A percentile compares a stretch with the other conserved stretches of the same genome.
phyloP scores from a whole-genome alignment of 768 basidiomycete genomes.

The Pisolithus marmoratus region DNA sequence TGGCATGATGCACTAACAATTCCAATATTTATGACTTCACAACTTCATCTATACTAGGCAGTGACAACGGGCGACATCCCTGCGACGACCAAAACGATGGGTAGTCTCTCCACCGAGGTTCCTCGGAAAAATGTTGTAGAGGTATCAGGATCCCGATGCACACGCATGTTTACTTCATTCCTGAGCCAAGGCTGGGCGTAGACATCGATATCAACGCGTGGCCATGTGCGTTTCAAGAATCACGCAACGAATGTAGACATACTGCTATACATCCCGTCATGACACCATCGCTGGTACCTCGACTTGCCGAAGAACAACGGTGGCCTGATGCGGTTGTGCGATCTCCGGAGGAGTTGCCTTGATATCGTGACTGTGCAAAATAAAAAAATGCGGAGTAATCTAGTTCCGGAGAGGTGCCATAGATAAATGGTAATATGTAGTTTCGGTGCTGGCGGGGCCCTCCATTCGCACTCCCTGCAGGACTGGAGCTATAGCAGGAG shows the following conservation, averaged over 20 bases:
- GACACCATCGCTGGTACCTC: neutral
- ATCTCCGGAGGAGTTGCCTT: neutral
- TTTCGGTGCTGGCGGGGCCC: no score
- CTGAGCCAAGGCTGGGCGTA: neutral
- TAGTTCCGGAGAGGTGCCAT: neutral
- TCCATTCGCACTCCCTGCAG: neutral
- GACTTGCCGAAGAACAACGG: neutral
- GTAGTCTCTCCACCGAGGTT: neutral
- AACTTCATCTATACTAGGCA: neutral
- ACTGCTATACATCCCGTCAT: neutral
- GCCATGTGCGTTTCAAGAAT: neutral
- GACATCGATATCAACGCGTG: neutral
- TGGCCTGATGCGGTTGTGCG: neutral
- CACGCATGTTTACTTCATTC: neutral
- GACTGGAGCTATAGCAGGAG: neutral
- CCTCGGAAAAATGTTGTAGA: neutral
- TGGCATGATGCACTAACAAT: no score
- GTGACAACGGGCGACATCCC: neutral
- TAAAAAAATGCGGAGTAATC: neutral
- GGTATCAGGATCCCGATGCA: neutral
- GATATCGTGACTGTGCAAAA: neutral
- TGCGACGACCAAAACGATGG: neutral
- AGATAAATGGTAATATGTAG: neutral
- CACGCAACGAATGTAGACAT: neutral
- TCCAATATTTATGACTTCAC: no score